Evolutionary conservation across 768 basidiomycete species (phyloP), one percentile per base, ranked within the genome.

Genomic region (Russula compacta): DNA sequence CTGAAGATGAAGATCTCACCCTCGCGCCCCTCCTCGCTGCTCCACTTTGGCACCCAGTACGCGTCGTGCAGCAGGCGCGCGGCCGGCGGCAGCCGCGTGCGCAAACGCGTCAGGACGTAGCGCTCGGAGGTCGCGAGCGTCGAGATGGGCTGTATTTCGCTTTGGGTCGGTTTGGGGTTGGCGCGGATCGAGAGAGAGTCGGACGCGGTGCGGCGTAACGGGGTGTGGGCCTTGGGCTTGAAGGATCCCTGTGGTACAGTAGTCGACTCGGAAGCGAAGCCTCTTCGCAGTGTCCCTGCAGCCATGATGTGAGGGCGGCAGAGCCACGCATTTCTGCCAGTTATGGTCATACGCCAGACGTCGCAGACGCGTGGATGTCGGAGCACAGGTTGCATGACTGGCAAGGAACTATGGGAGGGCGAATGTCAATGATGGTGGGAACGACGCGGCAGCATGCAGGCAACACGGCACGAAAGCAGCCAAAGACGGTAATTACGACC

Each of bases 1-100:
- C 81, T 79, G 70, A 97, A 97, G 12, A 97, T 80, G 71, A 95
- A 95, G 11, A 93, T 76, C 71, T 97, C 94, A 15, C 92, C 93
- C 58, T 83, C 78, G 59, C 74, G 74, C 19, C 77, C 82, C 21
- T 74, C 14, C 2, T 29, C 32, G 0, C 81, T 81, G 53, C 67
- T 66, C 61, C 87, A 90, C 60, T 77, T 79, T 38, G 89, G 86
- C 24, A 91, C 76, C 87, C 88, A 92, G 80, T 84, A 87, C 8
- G 86, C 79, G 54, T 91, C 90, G 57, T 92, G 86, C 46, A 89
- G 76, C 24, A 79, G 77, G 64, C 81, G 82, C 11, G 86, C 76
- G 24, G 77, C 74, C 1, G 77, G 66, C 0, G 85, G 83, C 7
- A 87, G 78, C 46, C 77, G 78, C 7, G 64, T 68, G 12, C 83